A percentile compares a stretch with the other conserved stretches of the same genome.
Conservation (phyloP, 1,284 basidiomycete genomes). For the Fomitopsis betulina region DNA sequence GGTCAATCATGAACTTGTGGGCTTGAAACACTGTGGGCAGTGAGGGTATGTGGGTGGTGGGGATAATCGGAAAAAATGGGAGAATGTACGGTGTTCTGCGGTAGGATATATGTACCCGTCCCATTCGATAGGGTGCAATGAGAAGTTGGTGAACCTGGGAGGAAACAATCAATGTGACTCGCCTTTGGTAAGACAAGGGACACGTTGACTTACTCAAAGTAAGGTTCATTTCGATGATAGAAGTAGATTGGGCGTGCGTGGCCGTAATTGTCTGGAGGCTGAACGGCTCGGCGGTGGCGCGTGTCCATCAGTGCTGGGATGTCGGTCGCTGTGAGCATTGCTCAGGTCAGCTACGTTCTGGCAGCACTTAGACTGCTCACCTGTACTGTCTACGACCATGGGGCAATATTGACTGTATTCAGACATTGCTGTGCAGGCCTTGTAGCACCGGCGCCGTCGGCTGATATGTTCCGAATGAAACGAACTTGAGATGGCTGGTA, state of each 20-base stretch:
- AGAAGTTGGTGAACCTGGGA: slow-evolving; percentile 26
- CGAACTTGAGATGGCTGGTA: too few relatives aligned
- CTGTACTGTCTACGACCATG: too few relatives aligned
- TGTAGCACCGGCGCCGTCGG: too few relatives aligned
- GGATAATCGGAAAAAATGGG: slow-evolving; percentile 51
- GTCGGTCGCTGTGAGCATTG: too few relatives aligned
- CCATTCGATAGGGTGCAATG: slow-evolving; percentile 19
- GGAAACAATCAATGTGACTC: too few relatives aligned
- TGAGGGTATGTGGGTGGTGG: slow-evolving; percentile 5
- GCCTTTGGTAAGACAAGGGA: background rate
- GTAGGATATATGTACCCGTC: slow-evolving; percentile 21
- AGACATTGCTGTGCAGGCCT: too few relatives aligned
- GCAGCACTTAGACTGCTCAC: too few relatives aligned
- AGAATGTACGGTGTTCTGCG: slow-evolving; percentile 35
- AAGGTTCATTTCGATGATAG: background rate
- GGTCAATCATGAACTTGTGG: slow-evolving; percentile 48
- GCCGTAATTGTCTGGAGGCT: background rate
- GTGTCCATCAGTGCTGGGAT: too few relatives aligned
- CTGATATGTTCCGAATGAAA: too few relatives aligned
- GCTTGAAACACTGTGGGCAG: background rate
- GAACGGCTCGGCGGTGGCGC: too few relatives aligned
- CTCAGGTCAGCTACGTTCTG: too few relatives aligned
- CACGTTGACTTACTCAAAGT: background rate
- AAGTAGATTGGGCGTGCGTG: background rate
- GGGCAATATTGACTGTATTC: too few relatives aligned